These are phyloP conservation scores for Smallanthus sonchifolius DNA, from an alignment of 129 eudicot genomes.

Conservation along the genomic window DNA sequence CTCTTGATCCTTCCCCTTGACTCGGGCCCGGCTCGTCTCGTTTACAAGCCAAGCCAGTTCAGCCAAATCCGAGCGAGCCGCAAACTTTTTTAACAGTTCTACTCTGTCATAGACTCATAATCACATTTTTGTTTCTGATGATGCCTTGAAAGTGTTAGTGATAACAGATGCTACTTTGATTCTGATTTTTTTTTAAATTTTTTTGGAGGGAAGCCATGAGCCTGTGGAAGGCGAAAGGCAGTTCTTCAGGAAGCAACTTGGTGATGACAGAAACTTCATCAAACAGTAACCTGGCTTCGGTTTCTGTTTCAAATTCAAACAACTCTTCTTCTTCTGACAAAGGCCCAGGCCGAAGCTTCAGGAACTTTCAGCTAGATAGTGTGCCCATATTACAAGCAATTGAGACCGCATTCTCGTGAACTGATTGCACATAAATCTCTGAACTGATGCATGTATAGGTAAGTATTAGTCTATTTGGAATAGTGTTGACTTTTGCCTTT, in stretches of 20 bases:
- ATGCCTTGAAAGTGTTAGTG: background rate
- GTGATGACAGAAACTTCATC: slow-evolving; percentile 48
- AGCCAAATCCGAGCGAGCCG: too few relatives aligned
- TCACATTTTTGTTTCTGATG: background rate
- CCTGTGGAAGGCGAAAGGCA: slow-evolving; percentile 81
- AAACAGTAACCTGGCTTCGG: slow-evolving; percentile 16
- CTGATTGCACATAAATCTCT: slow-evolving; percentile 10
- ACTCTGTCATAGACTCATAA: background rate
- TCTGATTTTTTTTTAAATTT: background rate
- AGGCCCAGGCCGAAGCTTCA: slow-evolving; percentile 66
- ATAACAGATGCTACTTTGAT: background rate
- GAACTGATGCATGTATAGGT: slow-evolving; percentile 4
- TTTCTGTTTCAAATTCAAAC: slow-evolving; percentile 6
- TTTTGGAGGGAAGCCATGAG: slow-evolving; percentile 47
- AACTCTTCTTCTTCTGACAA: slow-evolving; percentile 16
- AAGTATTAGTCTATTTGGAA: slow-evolving; percentile 15
- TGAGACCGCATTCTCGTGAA: slow-evolving; percentile 48
- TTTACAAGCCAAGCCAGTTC: too few relatives aligned
- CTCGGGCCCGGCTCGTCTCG: too few relatives aligned
- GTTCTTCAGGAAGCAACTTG: slow-evolving; percentile 63
- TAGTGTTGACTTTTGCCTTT: slow-evolving; percentile 4
- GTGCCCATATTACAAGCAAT: slow-evolving; percentile 57
- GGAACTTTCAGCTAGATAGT: slow-evolving; percentile 65
- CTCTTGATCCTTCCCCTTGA: too few relatives aligned
- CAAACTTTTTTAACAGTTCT: too few relatives aligned